Percentiles rank a stretch among this genome's conserved stretches.
Evolutionary conservation across 148 eudicot genomes (phyloP).

Genomic region (Pouteria glomerata): DNA sequence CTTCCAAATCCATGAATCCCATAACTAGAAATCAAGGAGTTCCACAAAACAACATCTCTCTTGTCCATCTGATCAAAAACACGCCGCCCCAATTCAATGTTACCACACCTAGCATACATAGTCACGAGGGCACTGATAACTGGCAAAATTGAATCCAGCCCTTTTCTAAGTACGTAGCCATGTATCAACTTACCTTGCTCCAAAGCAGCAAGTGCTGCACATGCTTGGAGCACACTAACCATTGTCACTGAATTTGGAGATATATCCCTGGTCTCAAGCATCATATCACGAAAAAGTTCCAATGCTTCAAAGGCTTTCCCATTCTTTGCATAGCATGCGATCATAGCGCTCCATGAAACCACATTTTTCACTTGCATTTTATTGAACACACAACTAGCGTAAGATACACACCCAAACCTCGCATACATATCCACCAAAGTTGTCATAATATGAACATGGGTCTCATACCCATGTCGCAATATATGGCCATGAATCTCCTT

Average conservation of each 20-base stretch:
- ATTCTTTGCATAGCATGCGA: conserved; percentile 80
- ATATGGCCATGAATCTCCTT: conserved; percentile 82
- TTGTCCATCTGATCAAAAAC: conserved; percentile 70
- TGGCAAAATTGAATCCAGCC: conserved; percentile 70
- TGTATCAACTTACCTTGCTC: conserved; percentile 78
- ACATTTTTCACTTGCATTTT: conserved; percentile 66
- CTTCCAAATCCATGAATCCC: conserved; percentile 75
- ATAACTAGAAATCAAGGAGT: conserved; percentile 89
- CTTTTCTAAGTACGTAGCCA: conserved; percentile 64
- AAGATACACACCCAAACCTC: conserved; percentile 52
- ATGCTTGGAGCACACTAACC: conserved; percentile 94
- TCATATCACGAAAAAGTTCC: conserved; percentile 66
- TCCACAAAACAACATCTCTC: conserved; percentile 88
- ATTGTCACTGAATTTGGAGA: conserved; percentile 86
- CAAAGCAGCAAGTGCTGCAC: conserved; percentile 69
- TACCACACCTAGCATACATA: conserved; percentile 84
- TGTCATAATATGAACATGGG: conserved; percentile 80
- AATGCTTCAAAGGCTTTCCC: conserved; percentile 68
- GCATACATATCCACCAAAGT: conserved; percentile 92
- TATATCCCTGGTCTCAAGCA: conserved; percentile 37
- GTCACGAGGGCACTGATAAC: conserved; percentile 72
- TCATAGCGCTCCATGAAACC: conserved; percentile 97
- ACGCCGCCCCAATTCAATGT: conserved; percentile 42
- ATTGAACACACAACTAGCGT: conserved; percentile 55
- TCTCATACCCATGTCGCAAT: conserved; percentile 72